Percentiles rank a stretch among this genome's conserved stretches.
Evolutionary conservation across 2,329 filamentous ascomycete species (phyloP).

Genomic region (Zopfia rhizophila): DNA sequence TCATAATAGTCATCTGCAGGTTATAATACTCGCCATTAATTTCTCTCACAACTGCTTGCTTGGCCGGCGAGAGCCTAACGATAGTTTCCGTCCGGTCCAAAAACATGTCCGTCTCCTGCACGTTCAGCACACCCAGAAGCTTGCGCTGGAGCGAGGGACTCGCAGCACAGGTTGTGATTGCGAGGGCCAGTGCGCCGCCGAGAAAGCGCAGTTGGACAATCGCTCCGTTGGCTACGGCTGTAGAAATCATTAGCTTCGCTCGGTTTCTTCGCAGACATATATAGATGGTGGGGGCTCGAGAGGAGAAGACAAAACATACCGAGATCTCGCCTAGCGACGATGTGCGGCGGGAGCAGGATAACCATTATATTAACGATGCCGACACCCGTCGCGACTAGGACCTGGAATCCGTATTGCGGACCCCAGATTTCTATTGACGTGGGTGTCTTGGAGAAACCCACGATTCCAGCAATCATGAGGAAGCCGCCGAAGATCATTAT

Average conservation of each 20-base stretch:
- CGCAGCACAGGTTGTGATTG: conserved; percentile 3
- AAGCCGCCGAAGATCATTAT: conserved; percentile 4
- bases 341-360: conserved; percentile 1
- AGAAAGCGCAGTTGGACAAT: not conserved
- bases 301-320: conserved; percentile 10
- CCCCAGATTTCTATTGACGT: not conserved
- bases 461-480: conserved; percentile 5
- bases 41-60: conserved; percentile 7
- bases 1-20: conserved; percentile 8
- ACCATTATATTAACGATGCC: not conserved
- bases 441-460: conserved; percentile 4
- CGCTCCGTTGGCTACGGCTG: not conserved
- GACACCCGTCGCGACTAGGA: conserved; percentile 6
- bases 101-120: conserved; percentile 3
- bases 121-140: not conserved
- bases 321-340: conserved; percentile 2
- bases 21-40: conserved; percentile 11
- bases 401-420: conserved; percentile 13
- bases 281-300: too few species aligned
- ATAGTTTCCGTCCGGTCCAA: conserved; percentile 6
- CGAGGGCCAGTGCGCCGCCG: conserved; percentile 6
- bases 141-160: conserved; percentile 6
- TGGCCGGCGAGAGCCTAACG: conserved; percentile 1
- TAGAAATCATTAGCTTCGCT: not conserved
- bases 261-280: not conserved